Percentiles rank a stretch among this genome's conserved stretches.
These are phyloP conservation scores for Calocybe gambosa DNA, from an alignment of 1,284 basidiomycete species.

Conservation along the genomic window DNA sequence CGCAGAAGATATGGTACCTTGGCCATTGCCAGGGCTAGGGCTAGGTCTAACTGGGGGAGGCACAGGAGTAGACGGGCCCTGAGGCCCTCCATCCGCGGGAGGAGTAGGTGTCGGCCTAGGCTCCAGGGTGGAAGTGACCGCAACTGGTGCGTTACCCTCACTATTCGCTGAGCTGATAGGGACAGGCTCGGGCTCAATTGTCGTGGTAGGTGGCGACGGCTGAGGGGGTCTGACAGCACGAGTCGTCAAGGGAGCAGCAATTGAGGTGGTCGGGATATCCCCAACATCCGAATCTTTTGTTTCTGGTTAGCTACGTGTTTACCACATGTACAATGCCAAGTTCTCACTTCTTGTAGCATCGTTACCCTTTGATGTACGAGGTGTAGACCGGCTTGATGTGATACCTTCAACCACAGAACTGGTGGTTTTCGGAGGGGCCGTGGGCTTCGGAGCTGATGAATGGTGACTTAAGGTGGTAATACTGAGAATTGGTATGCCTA, in stretches of 20 bases:
- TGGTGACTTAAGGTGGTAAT: too few species aligned
- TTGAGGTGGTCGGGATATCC: neutral
- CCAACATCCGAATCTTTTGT: too few species aligned
- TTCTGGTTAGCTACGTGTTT: too few species aligned
- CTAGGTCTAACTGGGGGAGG: neutral
- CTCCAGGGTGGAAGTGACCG: neutral
- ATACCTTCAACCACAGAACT: neutral
- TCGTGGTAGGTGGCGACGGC: neutral
- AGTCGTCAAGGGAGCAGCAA: neutral
- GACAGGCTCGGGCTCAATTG: neutral
- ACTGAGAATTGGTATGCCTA: neutral
- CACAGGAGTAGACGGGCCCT: neutral
- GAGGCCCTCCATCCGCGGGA: neutral
- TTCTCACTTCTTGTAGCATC: neutral
- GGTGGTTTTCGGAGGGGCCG: too few species aligned
- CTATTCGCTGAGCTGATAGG: neutral
- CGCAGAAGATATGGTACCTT: neutral
- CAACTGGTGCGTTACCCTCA: neutral
- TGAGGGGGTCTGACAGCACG: neutral
- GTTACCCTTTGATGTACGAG: neutral
- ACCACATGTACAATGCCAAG: too few species aligned
- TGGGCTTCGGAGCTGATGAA: too few species aligned
- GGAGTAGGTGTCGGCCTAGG: neutral
- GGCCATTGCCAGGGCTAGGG: neutral
- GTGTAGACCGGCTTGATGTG: neutral